These are phyloP conservation scores for Cryphonectria nitschkei DNA, from an alignment of 2,329 filamentous ascomycete genomes.

Conservation along the genomic window DNA sequence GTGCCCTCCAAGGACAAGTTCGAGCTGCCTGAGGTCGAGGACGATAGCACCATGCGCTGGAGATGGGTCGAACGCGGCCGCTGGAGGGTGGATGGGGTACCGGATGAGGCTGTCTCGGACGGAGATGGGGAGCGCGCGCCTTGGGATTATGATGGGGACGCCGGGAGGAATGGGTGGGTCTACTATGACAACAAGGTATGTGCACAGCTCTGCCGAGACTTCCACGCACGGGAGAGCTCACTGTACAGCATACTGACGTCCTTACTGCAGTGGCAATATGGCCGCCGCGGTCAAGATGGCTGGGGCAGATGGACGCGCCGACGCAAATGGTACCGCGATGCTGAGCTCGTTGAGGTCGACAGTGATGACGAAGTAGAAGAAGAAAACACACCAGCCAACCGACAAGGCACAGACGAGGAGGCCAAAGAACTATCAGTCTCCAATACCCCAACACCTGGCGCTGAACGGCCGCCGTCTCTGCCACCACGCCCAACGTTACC, in stretches of 20 bases:
- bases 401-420: slow-evolving; percentile 34
- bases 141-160: slow-evolving; percentile 59
- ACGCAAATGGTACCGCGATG: slow-evolving; percentile 95
- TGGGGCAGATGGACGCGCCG: slow-evolving; percentile 95
- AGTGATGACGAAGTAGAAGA: slow-evolving; percentile 38
- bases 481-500: slow-evolving; percentile 24
- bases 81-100: slow-evolving; percentile 83
- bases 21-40: slow-evolving; percentile 64
- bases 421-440: slow-evolving; percentile 16
- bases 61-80: slow-evolving; percentile 83
- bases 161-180: slow-evolving; percentile 82
- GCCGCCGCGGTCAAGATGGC: slow-evolving; percentile 80
- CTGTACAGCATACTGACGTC: neutral
- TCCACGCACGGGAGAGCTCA: neutral
- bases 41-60: slow-evolving; percentile 61
- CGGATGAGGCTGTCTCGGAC: slow-evolving; percentile 50
- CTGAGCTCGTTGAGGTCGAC: slow-evolving; percentile 82
- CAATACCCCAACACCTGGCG: slow-evolving; percentile 30
- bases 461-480: slow-evolving; percentile 29
- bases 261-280: slow-evolving; percentile 76
- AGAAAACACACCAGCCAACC: slow-evolving; percentile 36
- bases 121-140: slow-evolving; percentile 42
- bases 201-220: slow-evolving; percentile 8
- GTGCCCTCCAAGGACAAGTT: slow-evolving; percentile 75
- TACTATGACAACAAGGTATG: slow-evolving; percentile 96